Conservation (phyloP, 2,329 filamentous ascomycete genomes). For the Camillea tinctor region DNA sequence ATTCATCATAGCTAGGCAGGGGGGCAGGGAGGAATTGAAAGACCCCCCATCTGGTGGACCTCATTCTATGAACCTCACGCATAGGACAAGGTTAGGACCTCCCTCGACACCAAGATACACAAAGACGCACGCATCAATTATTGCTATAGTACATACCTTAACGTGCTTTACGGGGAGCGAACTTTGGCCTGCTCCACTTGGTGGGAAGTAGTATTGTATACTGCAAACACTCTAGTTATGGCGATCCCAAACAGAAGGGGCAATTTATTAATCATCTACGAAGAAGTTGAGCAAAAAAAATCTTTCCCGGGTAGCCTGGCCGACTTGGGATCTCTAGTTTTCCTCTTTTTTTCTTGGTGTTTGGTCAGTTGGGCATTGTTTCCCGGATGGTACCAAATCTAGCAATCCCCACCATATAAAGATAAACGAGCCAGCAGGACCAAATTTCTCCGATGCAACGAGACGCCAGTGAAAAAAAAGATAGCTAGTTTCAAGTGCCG, state of each 20-base stretch:
- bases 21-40: no score
- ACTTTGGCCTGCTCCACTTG: background rate
- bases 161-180: background rate
- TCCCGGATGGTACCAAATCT: background rate
- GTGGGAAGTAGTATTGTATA: background rate
- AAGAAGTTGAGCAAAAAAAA: background rate
- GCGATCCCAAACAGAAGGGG: background rate
- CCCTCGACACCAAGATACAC: background rate
- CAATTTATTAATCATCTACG: background rate
- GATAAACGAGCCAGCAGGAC: background rate
- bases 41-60: background rate
- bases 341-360: no score
- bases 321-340: background rate
- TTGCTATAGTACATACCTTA: background rate
- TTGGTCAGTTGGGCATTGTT: background rate
- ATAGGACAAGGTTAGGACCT: background rate
- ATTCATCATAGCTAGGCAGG: background rate
- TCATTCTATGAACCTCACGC: background rate
- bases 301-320: background rate
- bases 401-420: background rate
- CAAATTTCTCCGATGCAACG: background rate
- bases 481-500: background rate
- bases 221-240: background rate
- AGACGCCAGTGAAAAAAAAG: background rate
- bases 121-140: background rate